Base-by-base conservation (phyloP, 345 rosid genomes). In the Erodium maritimum region DNA sequence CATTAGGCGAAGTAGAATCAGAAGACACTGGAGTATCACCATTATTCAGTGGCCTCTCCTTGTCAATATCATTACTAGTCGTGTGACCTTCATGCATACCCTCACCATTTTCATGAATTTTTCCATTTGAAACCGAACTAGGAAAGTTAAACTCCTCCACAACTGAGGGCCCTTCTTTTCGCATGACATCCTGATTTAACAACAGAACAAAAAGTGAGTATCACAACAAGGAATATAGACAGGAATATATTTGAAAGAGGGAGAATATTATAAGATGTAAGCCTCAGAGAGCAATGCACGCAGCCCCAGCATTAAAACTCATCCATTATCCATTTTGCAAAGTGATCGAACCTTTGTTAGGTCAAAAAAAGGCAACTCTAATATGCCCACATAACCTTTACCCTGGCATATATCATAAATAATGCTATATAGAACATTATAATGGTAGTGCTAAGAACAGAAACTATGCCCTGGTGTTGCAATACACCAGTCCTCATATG, bases 1-100 rank as follows among this genome's bases (percentile, higher is more conserved):
- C 61, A 62, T 65, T 74, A 66, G 66, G 59, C 24, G 50, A 55
- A 61, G 59, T 61, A 66, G 80, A 70, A 53, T 75, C 78, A 50
- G 69, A 33, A 58, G 48, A 45, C 22, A 48, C 63, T 12, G 73
- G 57, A 59, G 73, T 53, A 61, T 56, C 63, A 65, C 77, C 77
- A 50, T 79, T 73, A 57, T 64, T 56, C 59, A 37, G 59, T 51
- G 63, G 56, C 23, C 42, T 66, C 61, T 71, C 74, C 53, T 34
- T 63, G 56, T 52, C 69, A 60, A 33, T 18, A 17, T 13, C 48
- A 34, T 58, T 54, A 57, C n/a, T 3, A 53, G 19, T 17, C 56
- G 10, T 13, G 25, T 61, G 50, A 29, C 61, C 33, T 67, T 37
- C 58, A 37, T 52, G 42, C 61, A 50, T 37, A 58, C 56, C 42